These are phyloP conservation scores for Murraya paniculata DNA, from an alignment of 345 rosid species.

Conservation along the genomic window DNA sequence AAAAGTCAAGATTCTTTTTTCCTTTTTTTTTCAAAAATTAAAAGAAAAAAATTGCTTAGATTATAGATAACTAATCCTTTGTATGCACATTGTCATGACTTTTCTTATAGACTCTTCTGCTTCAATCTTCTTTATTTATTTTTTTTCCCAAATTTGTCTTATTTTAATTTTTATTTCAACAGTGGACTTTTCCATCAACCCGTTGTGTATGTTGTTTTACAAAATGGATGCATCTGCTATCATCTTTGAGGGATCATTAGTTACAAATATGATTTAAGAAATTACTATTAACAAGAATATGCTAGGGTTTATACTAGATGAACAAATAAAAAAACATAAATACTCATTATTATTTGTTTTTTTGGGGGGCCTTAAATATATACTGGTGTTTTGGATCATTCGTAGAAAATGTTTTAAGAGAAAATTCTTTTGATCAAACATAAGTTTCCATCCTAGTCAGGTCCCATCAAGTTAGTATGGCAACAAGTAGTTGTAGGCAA, in stretches of 20 bases:
- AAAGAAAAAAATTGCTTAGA: background rate
- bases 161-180: too few species aligned
- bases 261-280: too few species aligned
- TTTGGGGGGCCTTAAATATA: too few species aligned
- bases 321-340: background rate
- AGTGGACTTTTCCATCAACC: background rate
- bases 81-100: background rate
- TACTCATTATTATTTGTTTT: too few species aligned
- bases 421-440: background rate
- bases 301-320: background rate
- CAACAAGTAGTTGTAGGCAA: background rate
- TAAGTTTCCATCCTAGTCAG: background rate
- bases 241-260: background rate
- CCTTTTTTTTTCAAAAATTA: too few species aligned
- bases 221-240: background rate
- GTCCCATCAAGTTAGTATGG: background rate
- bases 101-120: background rate
- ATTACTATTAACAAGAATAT: too few species aligned
- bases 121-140: background rate
- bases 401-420: background rate
- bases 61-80: background rate
- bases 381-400: background rate
- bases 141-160: background rate
- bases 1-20: background rate
- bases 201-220: background rate